phyloP scores from a whole-genome alignment of 345 rosid genomes.

The Theobroma cacao region DNA sequence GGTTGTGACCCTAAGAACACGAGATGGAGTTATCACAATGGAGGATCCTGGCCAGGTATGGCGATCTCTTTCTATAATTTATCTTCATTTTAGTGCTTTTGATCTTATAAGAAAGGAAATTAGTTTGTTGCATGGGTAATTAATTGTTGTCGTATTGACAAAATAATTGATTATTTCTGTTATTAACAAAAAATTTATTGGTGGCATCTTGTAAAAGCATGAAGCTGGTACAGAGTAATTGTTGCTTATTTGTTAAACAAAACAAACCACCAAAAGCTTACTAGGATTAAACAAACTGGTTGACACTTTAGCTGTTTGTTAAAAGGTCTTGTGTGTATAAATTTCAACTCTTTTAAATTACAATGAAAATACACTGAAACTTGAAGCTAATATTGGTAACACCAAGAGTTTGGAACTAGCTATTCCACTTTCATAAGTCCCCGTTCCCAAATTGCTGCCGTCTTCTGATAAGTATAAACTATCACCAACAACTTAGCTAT shows the following conservation, averaged over 20 bases:
- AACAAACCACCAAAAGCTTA: not conserved
- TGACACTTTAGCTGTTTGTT: not conserved
- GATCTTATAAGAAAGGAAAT: not conserved
- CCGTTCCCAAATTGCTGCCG: not conserved
- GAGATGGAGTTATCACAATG: constrained; percentile 70
- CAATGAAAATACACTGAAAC: not conserved
- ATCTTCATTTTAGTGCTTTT: not conserved
- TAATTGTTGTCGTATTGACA: not conserved
- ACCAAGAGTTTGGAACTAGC: not conserved
- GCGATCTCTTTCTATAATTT: constrained; percentile 4
- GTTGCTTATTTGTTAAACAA: not conserved
- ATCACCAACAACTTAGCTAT: not conserved
- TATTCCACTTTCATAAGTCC: not conserved
- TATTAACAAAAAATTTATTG: not conserved
- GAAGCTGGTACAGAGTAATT: not conserved
- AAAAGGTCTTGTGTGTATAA: not conserved
- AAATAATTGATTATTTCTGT: not conserved
- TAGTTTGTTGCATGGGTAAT: not conserved
- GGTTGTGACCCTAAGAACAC: constrained; percentile 74
- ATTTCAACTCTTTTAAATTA: not conserved
- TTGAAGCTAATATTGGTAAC: not conserved
- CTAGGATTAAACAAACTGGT: not conserved
- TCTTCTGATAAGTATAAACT: not conserved
- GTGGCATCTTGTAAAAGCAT: not conserved
- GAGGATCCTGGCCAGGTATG: constrained; percentile 79